Evolutionary conservation across 371 early-diverging fungal species (phyloP), one percentile per base, ranked within the genome.

Genomic region (Encephalitozoon intestinalis): DNA sequence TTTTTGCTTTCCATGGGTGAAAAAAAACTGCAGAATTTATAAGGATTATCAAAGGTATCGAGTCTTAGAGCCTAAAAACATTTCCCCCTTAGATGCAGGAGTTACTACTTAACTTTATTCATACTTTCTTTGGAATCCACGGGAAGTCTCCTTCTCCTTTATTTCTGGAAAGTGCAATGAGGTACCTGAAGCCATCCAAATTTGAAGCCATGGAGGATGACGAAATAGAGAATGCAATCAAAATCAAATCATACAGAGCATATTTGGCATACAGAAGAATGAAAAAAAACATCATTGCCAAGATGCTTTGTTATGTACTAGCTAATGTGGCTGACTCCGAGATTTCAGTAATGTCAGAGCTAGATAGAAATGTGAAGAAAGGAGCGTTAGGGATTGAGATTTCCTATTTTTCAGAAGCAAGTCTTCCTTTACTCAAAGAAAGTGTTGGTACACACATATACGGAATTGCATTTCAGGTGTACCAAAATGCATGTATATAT

Each of bases 381-480:
- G 67, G 50, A 0, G 71, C 77, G 2, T 51, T 77, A 39, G 77
- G 77, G 41, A 64, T 72, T 44, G 49, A 65, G 40, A 30, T 37
- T 31, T 41, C 64, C 3, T 63, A 40, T 12, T 68, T 68, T 34
- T 43, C 51, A 9, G 68, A 63, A 18, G 4, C 12, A n/a, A 18
- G 53, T 18, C 41, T 75, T 44, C 1, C 49, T 6, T 26, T 37
- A 2, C 4, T 76, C 31, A 37, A 40, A 18, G 40, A 41, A 4
- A 52, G n/a, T 26, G 39, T 73, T 23, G 40, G 23, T 2, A 18
- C 18, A 11, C 68, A 73, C 6, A 26, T 73, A 37, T 78, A 39
- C 25, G 15, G 28, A 34, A 65, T 68, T 49, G 51, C 74, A 18
- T 43, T 76, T 18, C 30, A 65, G 15, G 34, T 74, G 1, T 67